These are phyloP conservation scores for Galerina sulciceps DNA, from an alignment of 768 basidiomycete genomes.

Conservation along the genomic window DNA sequence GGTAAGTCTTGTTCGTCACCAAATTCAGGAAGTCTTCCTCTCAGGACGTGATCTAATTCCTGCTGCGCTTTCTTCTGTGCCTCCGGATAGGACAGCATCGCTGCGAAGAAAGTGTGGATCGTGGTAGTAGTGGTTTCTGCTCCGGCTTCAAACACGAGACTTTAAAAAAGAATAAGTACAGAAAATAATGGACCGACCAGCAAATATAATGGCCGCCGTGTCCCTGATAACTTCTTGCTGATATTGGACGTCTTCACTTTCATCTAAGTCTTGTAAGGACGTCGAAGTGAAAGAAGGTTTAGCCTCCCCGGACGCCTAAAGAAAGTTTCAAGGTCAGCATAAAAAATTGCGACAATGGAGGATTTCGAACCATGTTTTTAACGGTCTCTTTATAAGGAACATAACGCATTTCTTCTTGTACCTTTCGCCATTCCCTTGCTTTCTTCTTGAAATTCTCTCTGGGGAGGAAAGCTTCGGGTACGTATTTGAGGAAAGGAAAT, in stretches of 20 bases:
- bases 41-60: constrained; percentile 17
- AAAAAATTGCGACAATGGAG: not conserved
- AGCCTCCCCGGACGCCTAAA: constrained; percentile 11
- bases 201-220: constrained; percentile 19
- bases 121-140: constrained; percentile 19
- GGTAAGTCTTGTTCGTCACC: constrained; percentile 15
- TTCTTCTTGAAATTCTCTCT: constrained; percentile 48
- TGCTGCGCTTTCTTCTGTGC: constrained; percentile 18
- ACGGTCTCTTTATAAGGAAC: constrained; percentile 38
- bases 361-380: constrained; percentile 30
- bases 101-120: constrained; percentile 16
- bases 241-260: constrained; percentile 8
- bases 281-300: constrained; percentile 20
- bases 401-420: constrained; percentile 36
- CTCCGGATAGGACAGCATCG: constrained; percentile 14
- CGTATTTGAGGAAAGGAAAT: constrained; percentile 36
- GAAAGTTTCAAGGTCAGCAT: no score
- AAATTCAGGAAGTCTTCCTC: constrained; percentile 17
- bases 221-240: constrained; percentile 19
- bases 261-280: constrained; percentile 13
- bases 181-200: constrained; percentile 4
- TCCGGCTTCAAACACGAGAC: constrained; percentile 5
- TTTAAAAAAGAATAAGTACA: not conserved
- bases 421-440: constrained; percentile 38
- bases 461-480: constrained; percentile 51